Base-by-base conservation (phyloP, 352 stramenopile species). In the Globisporangium paddicum region DNA sequence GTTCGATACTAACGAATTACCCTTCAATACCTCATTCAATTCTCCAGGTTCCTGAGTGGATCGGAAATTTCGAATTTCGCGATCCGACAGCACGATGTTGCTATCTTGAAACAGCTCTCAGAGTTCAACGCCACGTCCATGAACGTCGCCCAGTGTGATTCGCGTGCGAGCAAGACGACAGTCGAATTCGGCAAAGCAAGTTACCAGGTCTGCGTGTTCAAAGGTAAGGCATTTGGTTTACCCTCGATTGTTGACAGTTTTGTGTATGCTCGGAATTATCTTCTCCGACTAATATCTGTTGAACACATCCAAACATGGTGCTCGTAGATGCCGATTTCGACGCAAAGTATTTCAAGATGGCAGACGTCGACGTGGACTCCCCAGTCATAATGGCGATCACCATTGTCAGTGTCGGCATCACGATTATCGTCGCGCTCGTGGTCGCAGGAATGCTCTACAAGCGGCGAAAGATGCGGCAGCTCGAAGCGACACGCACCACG, bases 271-370 rank as follows among this genome's bases (percentile, higher is more conserved):
- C 10, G 28, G 9, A 10, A 26, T 6, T 40, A 41, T 49, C 44
- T 14, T 34, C 35, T 18, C n/a, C n/a, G n/a, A n/a, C n/a, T 19
- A 21, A 44, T 21, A n/a, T 5, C 35, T n/a, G 11, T 30, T 55
- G 28, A 1, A 25, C 13, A 14, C 28, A 37, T 48, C 18, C 32
- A 18, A 14, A 37, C 23, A n/a, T 40, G 19, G 19, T 42, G 14
- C 18, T 13, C 8, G 46, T 18, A 64, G 58, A 64, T 32, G 21
- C 18, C 6, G 58, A 64, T n/a, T 64, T 64, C 26, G 42, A 64
- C 16, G 19, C 30, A 14, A 35, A 30, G 11, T 64, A 64, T 19
- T 49, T 49, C n/a, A 10, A 2, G 23, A 25, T 35, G 19, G 16
- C 7, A 14, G 13, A 5, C 2, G 14, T 26, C 2, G 18, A 46